Evolutionary conservation across 495 filamentous ascomycete species (phyloP).

Genomic region (Lasiosphaeria hispida): DNA sequence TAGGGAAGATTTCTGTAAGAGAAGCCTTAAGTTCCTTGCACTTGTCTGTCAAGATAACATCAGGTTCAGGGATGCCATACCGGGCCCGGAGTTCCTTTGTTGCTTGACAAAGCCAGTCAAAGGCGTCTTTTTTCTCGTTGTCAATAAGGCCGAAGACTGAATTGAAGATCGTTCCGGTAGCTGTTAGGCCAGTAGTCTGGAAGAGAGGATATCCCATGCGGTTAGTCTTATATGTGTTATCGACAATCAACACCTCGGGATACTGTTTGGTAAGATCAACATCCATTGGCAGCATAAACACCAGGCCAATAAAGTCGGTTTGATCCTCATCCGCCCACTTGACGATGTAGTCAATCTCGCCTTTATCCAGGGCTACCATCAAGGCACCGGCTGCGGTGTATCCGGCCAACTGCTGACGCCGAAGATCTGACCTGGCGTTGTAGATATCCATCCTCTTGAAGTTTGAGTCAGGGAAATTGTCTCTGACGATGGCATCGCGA

Average conservation of each 20-base stretch:
- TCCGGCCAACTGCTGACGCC: too few relatives aligned
- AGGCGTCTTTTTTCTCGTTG: background rate
- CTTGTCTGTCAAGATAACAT: background rate
- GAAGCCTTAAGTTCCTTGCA: background rate
- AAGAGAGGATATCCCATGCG: background rate
- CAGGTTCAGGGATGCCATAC: background rate
- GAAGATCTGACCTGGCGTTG: too few relatives aligned
- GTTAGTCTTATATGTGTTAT: background rate
- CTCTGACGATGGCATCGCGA: too few relatives aligned
- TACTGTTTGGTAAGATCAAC: background rate
- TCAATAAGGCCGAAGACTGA: background rate
- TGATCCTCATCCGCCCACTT: too few relatives aligned
- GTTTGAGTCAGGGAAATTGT: too few relatives aligned
- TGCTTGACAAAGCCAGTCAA: background rate
- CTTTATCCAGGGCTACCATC: too few relatives aligned
- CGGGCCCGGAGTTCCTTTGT: too few relatives aligned
- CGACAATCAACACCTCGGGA: background rate
- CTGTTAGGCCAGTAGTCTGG: background rate
- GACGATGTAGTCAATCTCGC: too few relatives aligned
- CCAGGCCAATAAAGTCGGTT: too few relatives aligned
- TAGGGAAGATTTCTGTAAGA: background rate
- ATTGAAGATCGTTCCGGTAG: background rate
- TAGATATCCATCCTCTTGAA: too few relatives aligned
- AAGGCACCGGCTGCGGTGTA: too few relatives aligned
- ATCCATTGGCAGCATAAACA: too few relatives aligned